Conservation (phyloP, 1,139 yeast species). For the Saccharomycopsis crataegensis region DNA sequence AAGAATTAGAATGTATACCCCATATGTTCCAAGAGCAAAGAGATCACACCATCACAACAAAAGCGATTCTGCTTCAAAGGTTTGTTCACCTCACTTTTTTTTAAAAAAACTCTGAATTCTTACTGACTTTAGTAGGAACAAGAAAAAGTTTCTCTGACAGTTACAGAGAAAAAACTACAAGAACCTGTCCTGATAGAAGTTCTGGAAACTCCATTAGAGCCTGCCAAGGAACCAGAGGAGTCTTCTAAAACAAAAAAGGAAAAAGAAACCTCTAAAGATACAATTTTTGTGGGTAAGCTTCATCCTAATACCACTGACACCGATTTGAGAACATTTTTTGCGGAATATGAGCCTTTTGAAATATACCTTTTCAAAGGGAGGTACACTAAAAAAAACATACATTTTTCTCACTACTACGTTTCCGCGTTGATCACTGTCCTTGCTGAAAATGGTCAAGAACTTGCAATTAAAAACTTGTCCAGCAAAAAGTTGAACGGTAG, state of each 20-base stretch:
- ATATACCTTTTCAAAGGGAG: constrained; percentile 39
- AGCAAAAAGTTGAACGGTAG: constrained; percentile 33
- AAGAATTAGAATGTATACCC: constrained; percentile 34
- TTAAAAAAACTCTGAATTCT: neutral
- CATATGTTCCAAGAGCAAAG: constrained; percentile 30
- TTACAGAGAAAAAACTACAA: too few relatives aligned
- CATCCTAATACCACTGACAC: constrained; percentile 35
- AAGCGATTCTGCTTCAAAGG: neutral
- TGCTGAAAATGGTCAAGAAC: constrained; percentile 35
- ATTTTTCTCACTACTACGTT: constrained; percentile 30
- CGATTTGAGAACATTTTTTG: constrained; percentile 37
- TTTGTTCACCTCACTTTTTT: neutral
- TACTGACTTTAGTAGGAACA: neutral
- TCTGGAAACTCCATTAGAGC: too few relatives aligned
- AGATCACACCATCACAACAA: neutral
- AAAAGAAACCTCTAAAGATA: constrained; percentile 35
- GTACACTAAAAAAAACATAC: constrained; percentile 25
- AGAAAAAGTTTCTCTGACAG: too few relatives aligned
- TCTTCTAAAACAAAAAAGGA: neutral
- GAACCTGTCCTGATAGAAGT: too few relatives aligned
- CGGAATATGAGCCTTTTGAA: constrained; percentile 39
- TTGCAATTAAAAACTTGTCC: constrained; percentile 37
- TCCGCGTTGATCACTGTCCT: constrained; percentile 51
- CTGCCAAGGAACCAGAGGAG: too few relatives aligned
- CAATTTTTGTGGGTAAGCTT: constrained; percentile 46